Base-by-base conservation (phyloP, 2,329 filamentous ascomycete genomes). In the Aspergillus latus region DNA sequence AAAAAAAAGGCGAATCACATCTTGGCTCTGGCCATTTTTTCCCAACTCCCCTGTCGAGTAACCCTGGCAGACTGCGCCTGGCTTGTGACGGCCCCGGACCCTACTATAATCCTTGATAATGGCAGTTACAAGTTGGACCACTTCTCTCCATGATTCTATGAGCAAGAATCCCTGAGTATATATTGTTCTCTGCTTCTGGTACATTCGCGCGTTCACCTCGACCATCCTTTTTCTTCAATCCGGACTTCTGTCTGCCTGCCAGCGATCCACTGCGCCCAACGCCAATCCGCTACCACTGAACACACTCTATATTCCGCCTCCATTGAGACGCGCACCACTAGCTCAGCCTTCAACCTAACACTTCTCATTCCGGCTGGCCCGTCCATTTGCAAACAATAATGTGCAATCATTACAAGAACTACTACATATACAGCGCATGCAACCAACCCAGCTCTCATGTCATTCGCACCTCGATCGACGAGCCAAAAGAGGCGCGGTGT, bases 401-500 rank as follows among this genome's bases (percentile, higher is more conserved):
- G 80, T 82, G 80, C 75, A 76, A 81, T 67, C 89, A 87, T 68
- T 88, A 85, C 66, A 88, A 88, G 66, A 89, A 89, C 73, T 90
- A 87, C 72, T 90, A 89, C 74, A 86, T 91, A 72, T 90, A 90
- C 75, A 86, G 85, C 55, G 80, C 83, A 43, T 91, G 88, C 67
- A 73, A 81, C 55, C 86, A 90, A 67, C 88, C 87, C 0, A 84
- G 84, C 40, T 79, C 82, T 13, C 88, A 91, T 71, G 90, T 89
- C 73, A 87, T 88, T 71, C 80, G 83, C 61, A 89, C 86, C 1
- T 84, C 84, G 1, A 78, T 87, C 51, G 88, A 91, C 65, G 87
- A 87, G 54, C 83, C 78, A 68, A 80, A 79, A 60, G 80, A 84
- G 56, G 74, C 79, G 32, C 77, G 81, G 32, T 91, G 88, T 64